These are phyloP conservation scores for Erythrobasidium hasegawianum DNA, from an alignment of 1,284 basidiomycete genomes.

Conservation along the genomic window DNA sequence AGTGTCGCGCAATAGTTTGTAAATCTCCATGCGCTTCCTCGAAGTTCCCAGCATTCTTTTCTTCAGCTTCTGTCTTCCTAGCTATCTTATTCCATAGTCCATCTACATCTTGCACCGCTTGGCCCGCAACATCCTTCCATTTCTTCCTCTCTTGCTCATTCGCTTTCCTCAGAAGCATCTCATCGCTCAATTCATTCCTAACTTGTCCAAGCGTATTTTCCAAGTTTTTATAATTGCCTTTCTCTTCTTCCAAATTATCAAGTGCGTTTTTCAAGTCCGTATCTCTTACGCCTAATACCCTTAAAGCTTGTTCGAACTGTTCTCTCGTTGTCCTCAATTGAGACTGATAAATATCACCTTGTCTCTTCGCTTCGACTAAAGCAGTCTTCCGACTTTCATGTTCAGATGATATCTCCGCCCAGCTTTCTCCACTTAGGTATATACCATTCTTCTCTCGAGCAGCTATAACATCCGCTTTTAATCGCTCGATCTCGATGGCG, in stretches of 20 bases:
- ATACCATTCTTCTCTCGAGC: constrained; percentile 92
- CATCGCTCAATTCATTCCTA: constrained; percentile 28
- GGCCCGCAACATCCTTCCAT: constrained; percentile 39
- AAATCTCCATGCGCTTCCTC: constrained; percentile 11
- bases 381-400: constrained; percentile 71
- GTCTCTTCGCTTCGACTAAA: constrained; percentile 72
- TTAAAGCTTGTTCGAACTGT: constrained; percentile 84
- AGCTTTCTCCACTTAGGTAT: constrained; percentile 82
- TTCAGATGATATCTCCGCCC: constrained; percentile 73
- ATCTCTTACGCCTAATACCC: constrained; percentile 54
- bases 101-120: constrained; percentile 39
- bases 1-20: constrained; percentile 3
- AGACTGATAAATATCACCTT: constrained; percentile 74
- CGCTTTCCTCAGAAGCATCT: constrained; percentile 38
- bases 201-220: constrained; percentile 22
- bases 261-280: constrained; percentile 37
- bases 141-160: constrained; percentile 39
- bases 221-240: constrained; percentile 30
- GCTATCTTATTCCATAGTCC: constrained; percentile 41
- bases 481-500: constrained; percentile 86
- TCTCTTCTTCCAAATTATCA: constrained; percentile 37
- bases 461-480: constrained; percentile 82
- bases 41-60: constrained; percentile 19
- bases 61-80: constrained; percentile 4
- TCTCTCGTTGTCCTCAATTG: constrained; percentile 75